Base-by-base conservation (phyloP, 2,329 filamentous ascomycete genomes). In the Fusarium vanettenii region DNA sequence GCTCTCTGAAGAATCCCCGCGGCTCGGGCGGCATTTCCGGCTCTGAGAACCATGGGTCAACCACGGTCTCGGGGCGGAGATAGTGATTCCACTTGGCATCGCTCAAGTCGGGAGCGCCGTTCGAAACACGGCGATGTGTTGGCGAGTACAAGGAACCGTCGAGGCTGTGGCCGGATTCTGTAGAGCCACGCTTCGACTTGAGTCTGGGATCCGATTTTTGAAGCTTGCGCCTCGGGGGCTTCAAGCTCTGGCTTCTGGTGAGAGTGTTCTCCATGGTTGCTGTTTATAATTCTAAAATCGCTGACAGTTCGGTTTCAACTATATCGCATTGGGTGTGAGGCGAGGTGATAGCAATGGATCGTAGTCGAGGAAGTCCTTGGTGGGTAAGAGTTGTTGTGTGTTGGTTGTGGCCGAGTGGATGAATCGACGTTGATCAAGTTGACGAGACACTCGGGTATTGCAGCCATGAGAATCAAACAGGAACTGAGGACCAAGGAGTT, bases 191-290 rank as follows among this genome's bases (percentile, higher is more conserved):
- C 48, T 80, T 80, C 39, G 73, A 57, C 35, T 70, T 82, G 62
- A 79, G 73, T 68, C 76, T 78, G 6, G 80, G 71, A 55, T 79
- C 79, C n/a, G 72, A 76, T 66, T 80, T 83, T 45, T 80, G 79
- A 18, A 83, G 76, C 67, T 77, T 83, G 66, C 78, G 76, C 61
- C 78, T 74, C 25, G 72, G 66, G 11, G 79, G 80, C 45, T 79
- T 81, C 57, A 79, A 60, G 45, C 70, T 77, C 10, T 75, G 71
- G 35, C 66, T 73, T 55, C 64, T 68, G 52, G 66, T 43, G 57
- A 66, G 66, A 16, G 65, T 33, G 33, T 37, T 70, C 39, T 72
- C 72, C 62, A 69, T 72, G 56, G 52, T 60, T 56, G 62, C 33
- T n/a, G 63, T 48, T 39, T 60, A 39, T 35, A 70, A 63, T 60